A percentile compares a stretch with the other conserved stretches of the same genome.
phyloP scores from a whole-genome alignment of 2,329 filamentous ascomycete species.

The Thelonectria blattea region DNA sequence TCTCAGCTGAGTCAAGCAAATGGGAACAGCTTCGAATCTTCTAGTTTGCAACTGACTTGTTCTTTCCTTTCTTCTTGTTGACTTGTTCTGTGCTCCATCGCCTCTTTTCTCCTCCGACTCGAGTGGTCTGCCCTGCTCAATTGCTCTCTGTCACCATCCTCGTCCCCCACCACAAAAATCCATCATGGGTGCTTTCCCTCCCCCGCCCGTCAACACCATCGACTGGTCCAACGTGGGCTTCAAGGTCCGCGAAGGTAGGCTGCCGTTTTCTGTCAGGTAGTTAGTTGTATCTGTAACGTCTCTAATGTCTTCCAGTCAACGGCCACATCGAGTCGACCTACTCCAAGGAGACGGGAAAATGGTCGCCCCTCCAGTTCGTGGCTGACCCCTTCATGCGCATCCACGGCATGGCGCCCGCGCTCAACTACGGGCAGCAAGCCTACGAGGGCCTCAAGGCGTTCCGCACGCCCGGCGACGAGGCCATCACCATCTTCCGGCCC shows the following conservation, averaged over 20 bases:
- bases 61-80: background rate
- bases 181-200: slow-evolving; percentile 69
- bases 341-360: slow-evolving; percentile 74
- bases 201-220: slow-evolving; percentile 79
- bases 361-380: slow-evolving; percentile 81
- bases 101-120: background rate
- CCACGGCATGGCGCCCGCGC: slow-evolving; percentile 91
- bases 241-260: slow-evolving; percentile 81
- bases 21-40: slow-evolving; percentile 15
- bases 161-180: background rate
- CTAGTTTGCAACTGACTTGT: slow-evolving; percentile 7
- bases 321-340: slow-evolving; percentile 92
- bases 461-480: slow-evolving; percentile 71
- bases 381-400: slow-evolving; percentile 83
- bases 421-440: slow-evolving; percentile 97
- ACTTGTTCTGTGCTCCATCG: background rate
- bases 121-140: background rate
- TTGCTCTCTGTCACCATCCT: background rate
- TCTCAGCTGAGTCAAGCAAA: slow-evolving; percentile 18
- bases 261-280: background rate
- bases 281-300: background rate
- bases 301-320: slow-evolving; percentile 68
- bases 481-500: slow-evolving; percentile 87
- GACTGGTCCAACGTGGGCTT: slow-evolving; percentile 96
- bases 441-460: slow-evolving; percentile 99